Evolutionary conservation across 192 early-diverging fungal species (phyloP), one percentile per base, ranked within the genome.

Genomic region (Pilobolus umbonatus): DNA sequence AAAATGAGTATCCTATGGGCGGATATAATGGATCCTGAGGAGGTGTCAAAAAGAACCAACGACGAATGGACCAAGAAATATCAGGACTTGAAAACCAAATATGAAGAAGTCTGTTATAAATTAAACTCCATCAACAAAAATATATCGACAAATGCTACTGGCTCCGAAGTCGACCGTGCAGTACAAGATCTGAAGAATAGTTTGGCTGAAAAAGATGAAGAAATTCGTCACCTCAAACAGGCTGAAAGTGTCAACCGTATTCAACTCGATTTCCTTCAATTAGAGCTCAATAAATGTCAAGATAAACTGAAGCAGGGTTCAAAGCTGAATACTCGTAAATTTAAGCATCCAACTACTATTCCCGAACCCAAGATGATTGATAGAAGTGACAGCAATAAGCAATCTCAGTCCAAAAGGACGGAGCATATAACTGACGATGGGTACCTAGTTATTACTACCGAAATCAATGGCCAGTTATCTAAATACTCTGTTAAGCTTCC

Each of bases 381-480:
- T 38, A 14, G 40, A 43, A 2, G 15, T 12, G 9, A 43, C 40
- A 19, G 3, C 40, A 43, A 43, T 17, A 10, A n/a, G n/a, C n/a
- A n/a, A 1, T 36, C 32, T 21, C 32, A 7, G 14, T 5, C 32
- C 28, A 22, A 55, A 39, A 55, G 38, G 19, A 1, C 44, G 17
- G 44, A 56, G 28, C 48, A 59, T 36, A 47, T 26, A 9, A 47
- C 57, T 7, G 24, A 48, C 15, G 34, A 59, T 36, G 57, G 57
- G 10, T 45, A 47, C 21, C 28, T 59, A 22, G 36, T 45, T n/a
- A 48, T 59, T 32, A 59, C 44, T 30, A 59, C 57, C 22, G 43
- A 59, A 34, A 59, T 59, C 32, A 59, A 59, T 34, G 57, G 57
- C 9, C 43, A 59, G 26, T 30, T 59, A 36, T 59, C 57, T 24